Conservation (phyloP, 148 eudicot genomes). For the Arctostaphylos glauca region DNA sequence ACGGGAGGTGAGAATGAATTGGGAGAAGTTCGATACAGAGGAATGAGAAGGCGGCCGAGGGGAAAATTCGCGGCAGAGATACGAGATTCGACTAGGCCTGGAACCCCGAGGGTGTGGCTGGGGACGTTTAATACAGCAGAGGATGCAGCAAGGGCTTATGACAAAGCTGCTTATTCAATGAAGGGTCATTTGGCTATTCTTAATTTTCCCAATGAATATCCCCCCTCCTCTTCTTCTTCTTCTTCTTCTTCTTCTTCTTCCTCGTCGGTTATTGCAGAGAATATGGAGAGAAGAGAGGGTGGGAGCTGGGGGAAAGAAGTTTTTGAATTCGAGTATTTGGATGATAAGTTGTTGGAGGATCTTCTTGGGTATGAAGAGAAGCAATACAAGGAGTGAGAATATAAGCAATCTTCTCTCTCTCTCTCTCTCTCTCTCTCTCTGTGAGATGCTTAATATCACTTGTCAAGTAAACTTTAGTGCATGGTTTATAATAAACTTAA, state of each 20-base stretch:
- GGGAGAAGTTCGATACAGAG: constrained; percentile 12
- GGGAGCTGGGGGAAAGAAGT: constrained; percentile 19
- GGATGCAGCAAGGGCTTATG: constrained; percentile 28
- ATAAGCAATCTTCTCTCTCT: too few relatives aligned
- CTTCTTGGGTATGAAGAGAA: constrained; percentile 30
- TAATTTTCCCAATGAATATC: constrained; percentile 34
- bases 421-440: too few relatives aligned
- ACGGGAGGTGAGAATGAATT: not conserved
- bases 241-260: too few relatives aligned
- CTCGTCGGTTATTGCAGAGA: not conserved
- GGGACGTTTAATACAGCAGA: constrained; percentile 25
- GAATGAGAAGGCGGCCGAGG: constrained; percentile 30
- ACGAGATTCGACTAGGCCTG: constrained; percentile 20
- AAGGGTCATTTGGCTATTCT: constrained; percentile 27
- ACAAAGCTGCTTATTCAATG: constrained; percentile 15
- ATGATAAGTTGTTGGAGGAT: constrained; percentile 33
- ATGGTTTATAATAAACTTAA: too few relatives aligned
- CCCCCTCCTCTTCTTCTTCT: constrained; percentile 11
- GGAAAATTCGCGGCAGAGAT: constrained; percentile 33
- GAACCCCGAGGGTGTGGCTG: constrained; percentile 23
- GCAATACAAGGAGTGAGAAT: not conserved
- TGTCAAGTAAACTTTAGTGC: too few relatives aligned
- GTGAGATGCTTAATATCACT: too few relatives aligned
- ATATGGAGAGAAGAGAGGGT: not conserved
- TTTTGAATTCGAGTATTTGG: constrained; percentile 34